These are phyloP conservation scores for Pestalotiopsis sp. DNA, from an alignment of 2,329 filamentous ascomycete genomes.

Conservation along the genomic window DNA sequence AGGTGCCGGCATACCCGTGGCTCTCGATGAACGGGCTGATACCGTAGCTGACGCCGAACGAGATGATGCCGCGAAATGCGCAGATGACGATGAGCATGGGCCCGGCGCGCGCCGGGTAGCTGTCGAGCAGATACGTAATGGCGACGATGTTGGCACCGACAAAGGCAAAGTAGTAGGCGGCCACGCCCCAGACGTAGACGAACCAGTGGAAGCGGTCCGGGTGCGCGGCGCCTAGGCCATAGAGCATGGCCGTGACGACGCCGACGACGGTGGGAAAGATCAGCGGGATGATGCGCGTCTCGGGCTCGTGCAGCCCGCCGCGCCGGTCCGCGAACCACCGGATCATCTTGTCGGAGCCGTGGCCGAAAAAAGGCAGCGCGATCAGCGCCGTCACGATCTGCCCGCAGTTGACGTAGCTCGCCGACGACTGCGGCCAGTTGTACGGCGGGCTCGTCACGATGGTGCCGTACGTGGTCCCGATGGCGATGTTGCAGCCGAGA, in stretches of 20 bases:
- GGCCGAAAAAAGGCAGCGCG: constrained; percentile 40
- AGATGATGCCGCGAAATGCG: constrained; percentile 46
- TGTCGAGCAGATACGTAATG: constrained; percentile 46
- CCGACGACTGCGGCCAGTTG: constrained; percentile 36
- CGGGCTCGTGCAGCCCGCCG: constrained; percentile 43
- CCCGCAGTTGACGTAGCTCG: constrained; percentile 40
- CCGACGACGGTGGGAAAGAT: constrained; percentile 40
- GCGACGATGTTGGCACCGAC: constrained; percentile 45
- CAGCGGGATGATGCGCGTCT: constrained; percentile 37
- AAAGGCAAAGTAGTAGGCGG: constrained; percentile 38
- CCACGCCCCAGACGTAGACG: constrained; percentile 28
- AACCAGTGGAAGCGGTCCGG: constrained; percentile 39
- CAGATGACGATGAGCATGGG: constrained; percentile 47
- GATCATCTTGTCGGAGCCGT: constrained; percentile 39
- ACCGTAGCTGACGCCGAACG: constrained; percentile 38
- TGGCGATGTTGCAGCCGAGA: constrained; percentile 43
- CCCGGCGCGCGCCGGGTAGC: constrained; percentile 43
- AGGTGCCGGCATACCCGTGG: constrained; percentile 35
- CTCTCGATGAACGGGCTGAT: constrained; percentile 29
- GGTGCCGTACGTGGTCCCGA: constrained; percentile 41
- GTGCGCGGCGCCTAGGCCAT: constrained; percentile 37
- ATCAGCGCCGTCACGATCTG: constrained; percentile 41
- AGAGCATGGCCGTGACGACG: constrained; percentile 38
- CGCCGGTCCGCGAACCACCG: constrained; percentile 37
- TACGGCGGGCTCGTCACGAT: constrained; percentile 38